phyloP scores from a whole-genome alignment of 257 asterid genomes.

The Solanum sejunctum region DNA sequence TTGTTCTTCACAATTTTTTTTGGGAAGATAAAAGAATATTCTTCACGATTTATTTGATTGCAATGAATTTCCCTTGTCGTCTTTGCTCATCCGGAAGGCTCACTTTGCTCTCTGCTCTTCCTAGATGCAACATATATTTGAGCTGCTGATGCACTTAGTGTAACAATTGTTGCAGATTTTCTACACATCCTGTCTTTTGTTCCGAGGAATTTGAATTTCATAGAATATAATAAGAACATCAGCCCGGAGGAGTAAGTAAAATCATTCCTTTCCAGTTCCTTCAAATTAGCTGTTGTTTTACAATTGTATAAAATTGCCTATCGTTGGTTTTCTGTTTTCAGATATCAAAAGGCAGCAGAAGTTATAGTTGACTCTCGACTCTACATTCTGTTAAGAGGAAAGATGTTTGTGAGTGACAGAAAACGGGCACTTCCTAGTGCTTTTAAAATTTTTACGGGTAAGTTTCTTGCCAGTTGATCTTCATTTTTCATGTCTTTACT shows the following conservation, averaged over 20 bases:
- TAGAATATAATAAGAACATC: conserved; percentile 7
- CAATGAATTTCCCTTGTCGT: neutral
- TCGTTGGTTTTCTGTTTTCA: neutral
- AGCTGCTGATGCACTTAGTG: neutral
- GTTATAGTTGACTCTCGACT: conserved; percentile 34
- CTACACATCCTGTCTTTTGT: conserved; percentile 27
- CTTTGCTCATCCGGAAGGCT: neutral
- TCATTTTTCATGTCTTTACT: neutral
- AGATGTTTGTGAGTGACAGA: conserved; percentile 23
- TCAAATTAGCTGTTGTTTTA: neutral
- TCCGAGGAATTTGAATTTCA: conserved; percentile 27
- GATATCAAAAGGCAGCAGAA: conserved; percentile 12
- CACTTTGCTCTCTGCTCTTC: neutral
- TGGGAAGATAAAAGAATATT: too few relatives aligned
- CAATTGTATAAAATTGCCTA: neutral
- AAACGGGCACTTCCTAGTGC: conserved; percentile 19
- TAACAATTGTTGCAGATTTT: conserved; percentile 17
- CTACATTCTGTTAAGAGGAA: conserved; percentile 26
- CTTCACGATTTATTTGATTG: neutral
- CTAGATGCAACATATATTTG: neutral
- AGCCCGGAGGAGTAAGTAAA: conserved; percentile 18
- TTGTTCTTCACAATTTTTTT: neutral
- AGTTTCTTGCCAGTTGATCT: neutral
- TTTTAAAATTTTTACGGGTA: conserved; percentile 13
- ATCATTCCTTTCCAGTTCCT: neutral